Evolutionary conservation across 768 basidiomycete genomes (phyloP).

Genomic region (Fistulinella prunicolor): DNA sequence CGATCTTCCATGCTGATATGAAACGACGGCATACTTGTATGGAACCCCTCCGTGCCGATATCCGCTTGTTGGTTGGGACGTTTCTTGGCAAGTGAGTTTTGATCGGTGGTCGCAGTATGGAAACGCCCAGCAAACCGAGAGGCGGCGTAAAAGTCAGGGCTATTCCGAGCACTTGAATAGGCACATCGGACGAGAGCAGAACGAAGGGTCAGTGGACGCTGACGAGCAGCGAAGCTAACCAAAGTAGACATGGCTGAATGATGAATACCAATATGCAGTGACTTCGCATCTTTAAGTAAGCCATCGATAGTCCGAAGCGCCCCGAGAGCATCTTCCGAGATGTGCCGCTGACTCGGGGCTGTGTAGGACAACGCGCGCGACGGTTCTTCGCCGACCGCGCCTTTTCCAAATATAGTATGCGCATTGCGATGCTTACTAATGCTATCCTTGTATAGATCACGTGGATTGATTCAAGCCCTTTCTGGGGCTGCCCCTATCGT

Average conservation of each 20-base stretch:
- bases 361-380: not conserved
- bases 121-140: slow-evolving; percentile 13
- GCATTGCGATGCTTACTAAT: not conserved
- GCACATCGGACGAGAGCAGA: slow-evolving; percentile 8
- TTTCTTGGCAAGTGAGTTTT: slow-evolving; percentile 23
- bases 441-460: not conserved
- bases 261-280: not conserved
- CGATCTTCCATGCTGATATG: not conserved
- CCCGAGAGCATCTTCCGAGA: slow-evolving; percentile 24
- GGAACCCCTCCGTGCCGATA: slow-evolving; percentile 36
- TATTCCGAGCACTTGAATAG: slow-evolving; percentile 3
- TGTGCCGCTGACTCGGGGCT: slow-evolving; percentile 11
- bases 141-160: too few relatives aligned
- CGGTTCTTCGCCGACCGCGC: not conserved
- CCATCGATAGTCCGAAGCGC: slow-evolving; percentile 15
- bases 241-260: slow-evolving; percentile 15
- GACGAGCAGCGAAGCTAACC: slow-evolving; percentile 11
- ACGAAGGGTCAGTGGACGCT: slow-evolving; percentile 5
- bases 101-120: slow-evolving; percentile 25
- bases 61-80: slow-evolving; percentile 19
- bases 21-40: slow-evolving; percentile 24
- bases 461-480: too few relatives aligned
- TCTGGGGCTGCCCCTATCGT: slow-evolving; percentile 7
- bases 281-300: slow-evolving; percentile 27
- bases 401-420: not conserved